Evolutionary conservation across 768 basidiomycete genomes (phyloP).

Genomic region (Leccinum sublutescens): DNA sequence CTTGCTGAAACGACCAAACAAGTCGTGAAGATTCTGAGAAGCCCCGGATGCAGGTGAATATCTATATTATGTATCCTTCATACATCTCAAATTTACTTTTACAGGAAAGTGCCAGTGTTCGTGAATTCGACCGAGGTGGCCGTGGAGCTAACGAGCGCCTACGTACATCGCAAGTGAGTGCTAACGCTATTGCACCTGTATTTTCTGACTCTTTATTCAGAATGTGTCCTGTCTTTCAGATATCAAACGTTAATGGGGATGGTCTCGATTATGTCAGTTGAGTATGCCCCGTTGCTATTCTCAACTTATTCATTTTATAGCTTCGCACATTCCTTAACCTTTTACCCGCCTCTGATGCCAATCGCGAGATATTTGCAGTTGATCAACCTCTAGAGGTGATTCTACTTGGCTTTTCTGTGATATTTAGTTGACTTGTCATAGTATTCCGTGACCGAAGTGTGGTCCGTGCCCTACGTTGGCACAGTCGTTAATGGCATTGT

Average conservation of each 20-base stretch:
- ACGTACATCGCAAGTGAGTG: slow-evolving; percentile 67
- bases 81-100: slow-evolving; percentile 1
- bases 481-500: slow-evolving; percentile 85
- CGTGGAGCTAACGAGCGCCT: slow-evolving; percentile 71
- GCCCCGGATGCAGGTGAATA: slow-evolving; percentile 85
- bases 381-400: slow-evolving; percentile 78
- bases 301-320: slow-evolving; percentile 36
- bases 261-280: slow-evolving; percentile 70
- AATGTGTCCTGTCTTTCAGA: slow-evolving; percentile 85
- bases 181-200: background rate
- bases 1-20: slow-evolving; percentile 91
- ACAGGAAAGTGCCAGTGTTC: slow-evolving; percentile 79
- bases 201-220: slow-evolving; percentile 38
- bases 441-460: slow-evolving; percentile 85
- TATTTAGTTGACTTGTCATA: slow-evolving; percentile 31
- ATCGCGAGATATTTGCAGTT: slow-evolving; percentile 73
- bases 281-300: background rate
- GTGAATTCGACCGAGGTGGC: slow-evolving; percentile 81
- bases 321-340: slow-evolving; percentile 89
- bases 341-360: slow-evolving; percentile 82
- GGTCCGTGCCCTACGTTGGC: slow-evolving; percentile 85
- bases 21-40: slow-evolving; percentile 86
- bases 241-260: slow-evolving; percentile 95
- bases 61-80: background rate
- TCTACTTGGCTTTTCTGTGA: background rate